Percentiles rank a stretch among this genome's conserved stretches.
phyloP scores from a whole-genome alignment of 257 asterid species.

The Ilex aquifolium region DNA sequence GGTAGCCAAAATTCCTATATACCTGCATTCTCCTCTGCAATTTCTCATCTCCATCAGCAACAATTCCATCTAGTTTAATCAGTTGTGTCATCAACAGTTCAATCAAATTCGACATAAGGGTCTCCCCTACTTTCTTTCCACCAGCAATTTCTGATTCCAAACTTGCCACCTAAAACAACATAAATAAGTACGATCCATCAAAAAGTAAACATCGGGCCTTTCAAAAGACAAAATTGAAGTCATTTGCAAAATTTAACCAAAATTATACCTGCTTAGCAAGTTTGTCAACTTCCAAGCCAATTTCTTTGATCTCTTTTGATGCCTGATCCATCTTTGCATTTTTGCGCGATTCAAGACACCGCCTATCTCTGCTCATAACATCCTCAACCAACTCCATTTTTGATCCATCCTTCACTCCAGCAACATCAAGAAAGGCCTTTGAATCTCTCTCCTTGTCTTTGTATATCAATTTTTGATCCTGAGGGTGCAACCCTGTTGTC shows the following conservation, averaged over 20 bases:
- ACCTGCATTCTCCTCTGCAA: conserved; percentile 91
- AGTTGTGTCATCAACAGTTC: conserved; percentile 80
- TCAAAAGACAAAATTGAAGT: background rate
- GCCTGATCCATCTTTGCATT: conserved; percentile 57
- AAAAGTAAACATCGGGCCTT: background rate
- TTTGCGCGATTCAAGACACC: conserved; percentile 40
- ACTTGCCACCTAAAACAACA: conserved; percentile 50
- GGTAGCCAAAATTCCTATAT: background rate
- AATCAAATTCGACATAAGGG: conserved; percentile 46
- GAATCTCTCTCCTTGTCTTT: conserved; percentile 79
- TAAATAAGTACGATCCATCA: background rate
- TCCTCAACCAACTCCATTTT: conserved; percentile 62
- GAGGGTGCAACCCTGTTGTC: conserved; percentile 51
- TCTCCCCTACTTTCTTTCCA: conserved; percentile 75
- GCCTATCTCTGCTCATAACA: conserved; percentile 50
- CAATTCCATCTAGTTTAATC: conserved; percentile 73
- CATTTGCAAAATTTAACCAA: background rate
- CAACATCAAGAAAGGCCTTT: conserved; percentile 54
- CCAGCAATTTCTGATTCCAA: conserved; percentile 63
- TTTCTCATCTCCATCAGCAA: conserved; percentile 90
- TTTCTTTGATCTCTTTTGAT: conserved; percentile 52
- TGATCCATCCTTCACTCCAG: conserved; percentile 71
- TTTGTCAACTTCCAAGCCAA: conserved; percentile 63
- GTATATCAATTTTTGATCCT: conserved; percentile 64
- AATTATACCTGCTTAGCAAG: conserved; percentile 62